These are phyloP conservation scores for Sisymbrium altissimum DNA, from an alignment of 345 rosid genomes.

Conservation along the genomic window DNA sequence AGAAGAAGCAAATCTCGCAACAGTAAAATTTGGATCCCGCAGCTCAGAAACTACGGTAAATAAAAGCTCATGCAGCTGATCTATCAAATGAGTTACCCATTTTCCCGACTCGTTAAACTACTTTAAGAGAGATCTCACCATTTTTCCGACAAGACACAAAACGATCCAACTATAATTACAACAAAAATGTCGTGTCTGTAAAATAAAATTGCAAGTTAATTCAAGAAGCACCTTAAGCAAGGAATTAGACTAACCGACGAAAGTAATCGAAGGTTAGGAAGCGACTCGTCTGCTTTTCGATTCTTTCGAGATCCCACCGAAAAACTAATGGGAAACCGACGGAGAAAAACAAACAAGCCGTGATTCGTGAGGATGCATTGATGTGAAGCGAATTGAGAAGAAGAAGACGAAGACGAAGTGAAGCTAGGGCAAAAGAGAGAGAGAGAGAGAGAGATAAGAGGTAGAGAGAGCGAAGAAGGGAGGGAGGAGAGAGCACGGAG, in stretches of 20 bases:
- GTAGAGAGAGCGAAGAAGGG: not conserved
- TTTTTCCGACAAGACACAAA: too few relatives aligned
- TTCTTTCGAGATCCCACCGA: not conserved
- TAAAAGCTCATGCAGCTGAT: constrained; percentile 13
- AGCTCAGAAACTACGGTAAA: not conserved
- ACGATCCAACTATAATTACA: not conserved
- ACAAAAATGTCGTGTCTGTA: not conserved
- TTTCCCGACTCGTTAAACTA: not conserved
- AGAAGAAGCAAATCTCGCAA: too few relatives aligned
- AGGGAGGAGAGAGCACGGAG: not conserved
- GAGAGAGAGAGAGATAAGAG: too few relatives aligned
- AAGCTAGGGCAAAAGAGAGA: constrained; percentile 21
- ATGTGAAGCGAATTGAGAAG: not conserved
- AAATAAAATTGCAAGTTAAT: not conserved
- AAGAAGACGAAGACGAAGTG: not conserved
- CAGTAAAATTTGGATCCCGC: not conserved
- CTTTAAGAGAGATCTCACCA: not conserved
- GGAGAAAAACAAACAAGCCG: not conserved
- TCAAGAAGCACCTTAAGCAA: not conserved
- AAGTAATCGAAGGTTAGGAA: not conserved
- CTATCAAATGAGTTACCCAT: not conserved
- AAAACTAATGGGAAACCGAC: not conserved
- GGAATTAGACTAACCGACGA: constrained; percentile 1
- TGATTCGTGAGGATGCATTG: not conserved
- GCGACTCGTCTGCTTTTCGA: not conserved